Base-by-base conservation (phyloP, 306 rosid species). In the Ammopiptanthus mongolicus region DNA sequence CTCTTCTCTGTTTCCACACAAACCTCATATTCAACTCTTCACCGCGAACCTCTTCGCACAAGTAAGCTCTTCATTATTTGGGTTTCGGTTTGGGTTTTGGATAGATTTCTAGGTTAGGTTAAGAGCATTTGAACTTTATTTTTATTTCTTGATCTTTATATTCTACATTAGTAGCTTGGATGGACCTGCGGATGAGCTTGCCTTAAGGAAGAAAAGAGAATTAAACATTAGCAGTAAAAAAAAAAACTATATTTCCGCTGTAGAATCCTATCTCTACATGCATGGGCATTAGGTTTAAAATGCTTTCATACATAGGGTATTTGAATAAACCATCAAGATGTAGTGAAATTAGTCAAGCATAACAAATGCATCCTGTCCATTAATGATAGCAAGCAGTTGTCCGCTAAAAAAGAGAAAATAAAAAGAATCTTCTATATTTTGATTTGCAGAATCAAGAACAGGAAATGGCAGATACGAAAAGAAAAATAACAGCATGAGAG, bases 171-270 rank as follows among this genome's bases (percentile, higher is more conserved):
- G n/a, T 17, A 84, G 71, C 91, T 88, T 91, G 71, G 93, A 73
- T 10, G 86, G 77, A 79, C 91, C 89, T 50, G 90, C 81, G 71
- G 83, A 81, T n/a, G 93, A 80, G 78, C 88, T 77, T 69, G 87
- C 90, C 98, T 93, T 53, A 8, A 67, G 61, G 31, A 58, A 39
- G 71, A 76, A 63, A 85, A 53, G 56, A 65, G 15, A 80, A 29
- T 57, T 58, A 31, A 37, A 72, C 22, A 51, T 63, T 53, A 86
- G 78, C 61, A 46, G 53, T 56, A 60, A 31, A 29, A 8, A 8
- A 12, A 78, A 86, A 22, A 28, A 73, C 15, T 51, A 31, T 11
- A 33, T 51, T 65, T 59, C 52, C 61, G 23, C 31, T 29, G 57
- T 4, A 14, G 19, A 59, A n/a, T 58, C 4, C 3, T 65, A 47